Evolutionary conservation across 106 monocot species (phyloP).

Genomic region (Dendrobium officinale): DNA sequence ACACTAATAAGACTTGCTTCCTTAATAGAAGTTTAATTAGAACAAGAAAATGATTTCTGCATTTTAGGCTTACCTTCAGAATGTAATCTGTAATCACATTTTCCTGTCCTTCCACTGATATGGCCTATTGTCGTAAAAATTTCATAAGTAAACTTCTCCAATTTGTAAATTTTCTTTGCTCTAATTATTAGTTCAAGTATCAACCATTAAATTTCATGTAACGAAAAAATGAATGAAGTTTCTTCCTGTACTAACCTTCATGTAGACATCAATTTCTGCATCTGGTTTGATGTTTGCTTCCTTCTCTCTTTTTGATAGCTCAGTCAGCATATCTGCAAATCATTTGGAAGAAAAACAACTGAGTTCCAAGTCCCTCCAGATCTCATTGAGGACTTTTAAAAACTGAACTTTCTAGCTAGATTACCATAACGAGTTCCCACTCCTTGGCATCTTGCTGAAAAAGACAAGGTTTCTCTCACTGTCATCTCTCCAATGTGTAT

Average conservation of each 20-base stretch:
- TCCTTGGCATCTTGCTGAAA: constrained; percentile 50
- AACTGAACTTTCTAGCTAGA: background rate
- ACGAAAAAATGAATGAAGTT: background rate
- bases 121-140: background rate
- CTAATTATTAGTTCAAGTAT: background rate
- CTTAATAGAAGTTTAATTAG: background rate
- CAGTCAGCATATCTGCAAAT: constrained; percentile 45
- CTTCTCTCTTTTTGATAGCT: constrained; percentile 51
- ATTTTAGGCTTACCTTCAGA: background rate
- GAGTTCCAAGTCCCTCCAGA: background rate
- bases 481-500: constrained; percentile 56
- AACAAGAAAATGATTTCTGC: background rate
- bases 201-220: background rate
- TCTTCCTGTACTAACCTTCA: constrained; percentile 39
- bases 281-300: constrained; percentile 62
- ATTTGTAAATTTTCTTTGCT: background rate
- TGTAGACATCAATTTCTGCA: constrained; percentile 51
- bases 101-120: background rate
- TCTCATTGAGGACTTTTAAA: background rate
- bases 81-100: constrained; percentile 13
- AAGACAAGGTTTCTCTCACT: constrained; percentile 48
- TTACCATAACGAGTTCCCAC: constrained; percentile 43
- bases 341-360: background rate
- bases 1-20: background rate
- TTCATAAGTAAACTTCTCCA: background rate